Conservation (phyloP, 306 rosid genomes). For the Mimosa bimucronata region DNA sequence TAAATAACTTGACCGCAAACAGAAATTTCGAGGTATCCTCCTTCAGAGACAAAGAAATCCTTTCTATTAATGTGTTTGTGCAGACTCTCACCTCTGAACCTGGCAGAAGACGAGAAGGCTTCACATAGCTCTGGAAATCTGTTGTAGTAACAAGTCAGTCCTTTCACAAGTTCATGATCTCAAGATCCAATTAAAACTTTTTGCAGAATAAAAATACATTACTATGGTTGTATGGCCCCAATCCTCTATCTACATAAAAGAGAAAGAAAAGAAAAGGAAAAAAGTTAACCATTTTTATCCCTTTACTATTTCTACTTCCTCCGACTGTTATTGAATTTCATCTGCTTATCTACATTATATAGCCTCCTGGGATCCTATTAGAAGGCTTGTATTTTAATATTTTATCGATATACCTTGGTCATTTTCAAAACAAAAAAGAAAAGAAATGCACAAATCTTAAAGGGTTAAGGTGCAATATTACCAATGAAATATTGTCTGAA, state of each 20-base stretch:
- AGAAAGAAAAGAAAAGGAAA: too few relatives aligned
- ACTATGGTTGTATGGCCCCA: background rate
- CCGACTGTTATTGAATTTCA: background rate
- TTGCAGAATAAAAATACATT: conserved; percentile 24
- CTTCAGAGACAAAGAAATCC: conserved; percentile 43
- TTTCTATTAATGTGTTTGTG: conserved; percentile 50
- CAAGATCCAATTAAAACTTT: background rate
- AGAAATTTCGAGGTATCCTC: conserved; percentile 52
- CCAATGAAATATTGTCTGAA: too few relatives aligned
- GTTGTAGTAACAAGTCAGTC: conserved; percentile 24
- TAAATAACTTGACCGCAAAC: conserved; percentile 63
- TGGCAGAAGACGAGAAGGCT: conserved; percentile 67
- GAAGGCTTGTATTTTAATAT: background rate
- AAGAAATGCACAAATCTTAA: background rate
- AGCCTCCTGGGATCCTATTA: background rate
- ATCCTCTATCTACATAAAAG: too few relatives aligned
- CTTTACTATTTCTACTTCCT: background rate
- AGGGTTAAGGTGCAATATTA: too few relatives aligned
- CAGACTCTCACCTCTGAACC: conserved; percentile 62
- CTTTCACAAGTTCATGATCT: conserved; percentile 1
- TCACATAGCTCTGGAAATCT: conserved; percentile 73
- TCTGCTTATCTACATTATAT: background rate
- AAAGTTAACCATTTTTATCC: background rate
- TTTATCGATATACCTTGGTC: background rate
- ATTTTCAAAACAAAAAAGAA: background rate